These are phyloP conservation scores for Betula pendula DNA, from an alignment of 306 rosid species.

Conservation along the genomic window DNA sequence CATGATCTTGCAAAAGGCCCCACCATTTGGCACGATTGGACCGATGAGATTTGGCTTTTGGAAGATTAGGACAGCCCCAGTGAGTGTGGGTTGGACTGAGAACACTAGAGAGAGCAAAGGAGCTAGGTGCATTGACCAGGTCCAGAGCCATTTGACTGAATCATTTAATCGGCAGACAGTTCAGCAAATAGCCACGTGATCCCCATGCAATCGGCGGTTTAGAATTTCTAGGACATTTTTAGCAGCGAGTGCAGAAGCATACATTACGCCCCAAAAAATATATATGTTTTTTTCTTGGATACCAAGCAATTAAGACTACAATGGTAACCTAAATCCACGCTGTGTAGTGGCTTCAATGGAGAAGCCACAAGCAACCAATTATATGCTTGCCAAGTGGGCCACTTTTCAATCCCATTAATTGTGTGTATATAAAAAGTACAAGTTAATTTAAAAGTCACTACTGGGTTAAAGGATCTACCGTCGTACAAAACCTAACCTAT, in stretches of 20 bases:
- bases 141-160: conserved; percentile 9
- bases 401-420: not conserved
- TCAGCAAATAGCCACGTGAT: conserved; percentile 60
- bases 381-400: conserved; percentile 6
- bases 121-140: conserved; percentile 12
- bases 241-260: no score
- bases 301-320: no score
- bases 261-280: no score
- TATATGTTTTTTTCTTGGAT: not conserved
- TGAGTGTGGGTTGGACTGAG: conserved; percentile 45
- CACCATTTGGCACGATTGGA: conserved; percentile 31
- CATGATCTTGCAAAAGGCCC: conserved; percentile 31
- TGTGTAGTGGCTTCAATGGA: not conserved
- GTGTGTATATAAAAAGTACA: not conserved
- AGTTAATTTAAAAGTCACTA: not conserved
- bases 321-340: no score
- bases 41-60: conserved; percentile 32
- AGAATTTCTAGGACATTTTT: conserved; percentile 55
- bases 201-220: conserved; percentile 36
- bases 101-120: not conserved
- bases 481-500: not conserved
- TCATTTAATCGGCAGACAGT: conserved; percentile 21
- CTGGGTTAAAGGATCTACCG: conserved; percentile 15
- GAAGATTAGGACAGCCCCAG: conserved; percentile 30
- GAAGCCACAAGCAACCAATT: not conserved